Evolutionary conservation across 257 asterid species (phyloP).

Genomic region (Lantana camara): DNA sequence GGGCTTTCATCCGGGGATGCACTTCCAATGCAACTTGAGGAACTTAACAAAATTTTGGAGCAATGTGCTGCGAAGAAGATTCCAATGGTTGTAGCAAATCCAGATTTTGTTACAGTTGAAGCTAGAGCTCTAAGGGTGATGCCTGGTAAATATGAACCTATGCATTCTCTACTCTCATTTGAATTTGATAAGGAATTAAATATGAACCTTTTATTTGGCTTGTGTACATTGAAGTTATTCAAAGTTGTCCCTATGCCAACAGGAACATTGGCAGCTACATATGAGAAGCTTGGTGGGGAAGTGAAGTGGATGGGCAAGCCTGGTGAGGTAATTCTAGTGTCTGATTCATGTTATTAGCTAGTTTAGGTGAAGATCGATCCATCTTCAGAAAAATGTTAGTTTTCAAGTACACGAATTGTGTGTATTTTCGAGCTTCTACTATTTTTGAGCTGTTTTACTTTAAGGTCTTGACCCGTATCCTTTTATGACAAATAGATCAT

Average conservation of each 20-base stretch:
- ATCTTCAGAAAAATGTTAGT: neutral
- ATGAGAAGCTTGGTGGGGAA: slow-evolving; percentile 95
- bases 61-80: slow-evolving; percentile 76
- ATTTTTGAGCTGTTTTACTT: neutral
- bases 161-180: slow-evolving; percentile 19
- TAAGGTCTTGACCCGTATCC: neutral
- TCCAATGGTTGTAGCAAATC: slow-evolving; percentile 97
- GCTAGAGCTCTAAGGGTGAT: slow-evolving; percentile 84
- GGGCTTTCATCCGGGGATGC: slow-evolving; percentile 84
- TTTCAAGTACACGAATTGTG: neutral
- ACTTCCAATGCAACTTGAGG: slow-evolving; percentile 62
- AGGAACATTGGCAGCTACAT: slow-evolving; percentile 85
- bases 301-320: slow-evolving; percentile 99
- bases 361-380: too few relatives aligned
- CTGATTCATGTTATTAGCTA: neutral
- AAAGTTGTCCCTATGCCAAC: slow-evolving; percentile 21
- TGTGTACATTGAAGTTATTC: slow-evolving; percentile 9
- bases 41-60: slow-evolving; percentile 74
- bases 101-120: slow-evolving; percentile 97
- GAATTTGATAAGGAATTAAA: slow-evolving; percentile 17
- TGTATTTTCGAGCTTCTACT: neutral
- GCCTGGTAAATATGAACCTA: slow-evolving; percentile 65
- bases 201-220: neutral
- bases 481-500: slow-evolving; percentile 51
- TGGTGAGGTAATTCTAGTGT: slow-evolving; percentile 59